Percentiles rank a stretch among this genome's conserved stretches.
phyloP scores from a whole-genome alignment of 345 rosid species.

The Rhizophora mangle region DNA sequence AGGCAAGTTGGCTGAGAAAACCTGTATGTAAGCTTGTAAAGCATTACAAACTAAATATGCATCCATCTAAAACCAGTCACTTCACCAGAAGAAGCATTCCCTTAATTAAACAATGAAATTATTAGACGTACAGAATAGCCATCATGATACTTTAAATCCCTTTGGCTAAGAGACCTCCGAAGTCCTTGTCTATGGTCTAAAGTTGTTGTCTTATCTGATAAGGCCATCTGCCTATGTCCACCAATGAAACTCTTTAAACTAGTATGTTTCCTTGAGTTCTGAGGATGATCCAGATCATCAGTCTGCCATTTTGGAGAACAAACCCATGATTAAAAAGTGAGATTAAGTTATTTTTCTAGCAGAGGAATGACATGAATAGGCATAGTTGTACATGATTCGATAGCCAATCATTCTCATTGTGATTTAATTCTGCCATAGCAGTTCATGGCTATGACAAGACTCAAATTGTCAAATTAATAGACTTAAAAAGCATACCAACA shows the following conservation, averaged over 20 bases:
- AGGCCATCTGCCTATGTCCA: slow-evolving; percentile 36
- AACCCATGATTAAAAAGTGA: neutral
- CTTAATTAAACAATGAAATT: neutral
- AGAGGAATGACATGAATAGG: no score
- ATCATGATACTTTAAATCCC: slow-evolving; percentile 61
- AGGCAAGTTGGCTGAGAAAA: neutral
- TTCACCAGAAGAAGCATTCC: neutral
- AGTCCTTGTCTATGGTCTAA: slow-evolving; percentile 46
- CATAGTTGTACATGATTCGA: no score
- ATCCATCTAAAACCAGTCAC: slow-evolving; percentile 1
- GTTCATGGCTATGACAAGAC: no score
- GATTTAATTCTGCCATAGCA: no score
- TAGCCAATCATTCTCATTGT: no score
- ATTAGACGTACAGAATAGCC: slow-evolving; percentile 73
- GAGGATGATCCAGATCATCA: slow-evolving; percentile 65
- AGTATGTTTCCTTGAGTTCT: slow-evolving; percentile 35
- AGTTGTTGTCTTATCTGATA: slow-evolving; percentile 38
- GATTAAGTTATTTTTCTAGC: neutral
- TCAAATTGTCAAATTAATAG: no score
- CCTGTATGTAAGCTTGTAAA: neutral
- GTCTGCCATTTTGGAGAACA: slow-evolving; percentile 48
- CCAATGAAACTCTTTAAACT: slow-evolving; percentile 32
- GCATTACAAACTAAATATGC: neutral
- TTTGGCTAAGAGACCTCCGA: slow-evolving; percentile 69
- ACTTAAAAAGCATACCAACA: neutral